Conservation (phyloP, 1,284 basidiomycete species). For the Phellopilus nigrolimitatus region DNA sequence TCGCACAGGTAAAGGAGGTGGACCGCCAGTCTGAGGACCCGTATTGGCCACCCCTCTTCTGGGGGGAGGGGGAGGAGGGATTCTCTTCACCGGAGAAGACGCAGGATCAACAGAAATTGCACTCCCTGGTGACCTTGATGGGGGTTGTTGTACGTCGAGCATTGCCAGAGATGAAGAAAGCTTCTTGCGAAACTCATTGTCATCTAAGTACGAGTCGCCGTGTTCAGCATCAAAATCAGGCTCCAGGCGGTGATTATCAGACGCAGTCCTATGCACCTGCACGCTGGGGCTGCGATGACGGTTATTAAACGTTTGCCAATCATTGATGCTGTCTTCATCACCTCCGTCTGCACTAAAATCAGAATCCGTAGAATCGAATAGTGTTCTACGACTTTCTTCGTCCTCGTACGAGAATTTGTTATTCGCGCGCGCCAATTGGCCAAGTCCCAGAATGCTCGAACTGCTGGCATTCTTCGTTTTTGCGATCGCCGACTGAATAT, state of each 20-base stretch:
- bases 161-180: constrained; percentile 3
- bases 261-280: background rate
- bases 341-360: constrained; percentile 11
- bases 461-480: constrained; percentile 20
- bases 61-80: constrained; percentile 21
- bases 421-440: background rate
- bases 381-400: constrained; percentile 13
- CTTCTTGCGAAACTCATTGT: background rate
- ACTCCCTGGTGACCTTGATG: background rate
- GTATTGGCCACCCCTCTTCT: constrained; percentile 12
- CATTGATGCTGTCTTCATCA: constrained; percentile 11
- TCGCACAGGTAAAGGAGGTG: constrained; percentile 22
- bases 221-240: background rate
- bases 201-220: background rate
- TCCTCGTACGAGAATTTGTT: constrained; percentile 1
- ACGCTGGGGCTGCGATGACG: background rate
- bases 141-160: background rate
- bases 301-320: constrained; percentile 6
- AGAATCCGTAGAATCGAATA: constrained; percentile 12
- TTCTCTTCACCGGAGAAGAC: constrained; percentile 13
- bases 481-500: constrained; percentile 25
- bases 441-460: constrained; percentile 15
- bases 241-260: background rate
- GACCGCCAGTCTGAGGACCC: constrained; percentile 3
- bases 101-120: background rate